Evolutionary conservation across 2,329 filamentous ascomycete species (phyloP).

Genomic region (Alternaria postmessia): DNA sequence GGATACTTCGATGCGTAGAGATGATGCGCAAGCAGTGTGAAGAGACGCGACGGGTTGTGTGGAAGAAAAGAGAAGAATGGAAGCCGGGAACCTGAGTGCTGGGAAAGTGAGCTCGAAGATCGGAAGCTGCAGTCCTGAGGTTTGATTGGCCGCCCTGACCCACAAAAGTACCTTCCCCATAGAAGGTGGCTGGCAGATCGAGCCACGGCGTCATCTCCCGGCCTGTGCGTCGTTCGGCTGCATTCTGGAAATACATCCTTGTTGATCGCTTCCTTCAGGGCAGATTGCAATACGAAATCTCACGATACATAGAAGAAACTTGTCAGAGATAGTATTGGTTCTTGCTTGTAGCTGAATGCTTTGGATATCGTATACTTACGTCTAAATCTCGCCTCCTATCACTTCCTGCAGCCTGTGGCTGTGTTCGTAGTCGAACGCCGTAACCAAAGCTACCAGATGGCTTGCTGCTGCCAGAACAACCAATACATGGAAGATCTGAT

Average conservation of each 20-base stretch:
- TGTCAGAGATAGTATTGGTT: not conserved
- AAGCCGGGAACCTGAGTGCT: constrained; percentile 25
- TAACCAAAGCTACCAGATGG: constrained; percentile 81
- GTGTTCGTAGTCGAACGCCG: constrained; percentile 88
- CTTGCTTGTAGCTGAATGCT: not conserved
- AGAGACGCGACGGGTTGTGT: constrained; percentile 28
- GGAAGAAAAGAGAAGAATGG: constrained; percentile 30
- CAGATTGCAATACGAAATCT: not conserved
- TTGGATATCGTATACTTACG: not conserved
- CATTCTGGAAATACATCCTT: constrained; percentile 12
- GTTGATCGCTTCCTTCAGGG: constrained; percentile 1
- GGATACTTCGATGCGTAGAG: constrained; percentile 23
- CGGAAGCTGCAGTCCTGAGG: constrained; percentile 38
- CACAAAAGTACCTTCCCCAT: constrained; percentile 1
- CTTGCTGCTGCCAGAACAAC: constrained; percentile 82
- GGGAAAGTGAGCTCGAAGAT: constrained; percentile 38
- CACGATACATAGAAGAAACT: not conserved
- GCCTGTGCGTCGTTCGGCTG: constrained; percentile 16
- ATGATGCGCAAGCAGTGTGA: constrained; percentile 35
- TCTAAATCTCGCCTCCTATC: not conserved
- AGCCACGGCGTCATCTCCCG: constrained; percentile 38
- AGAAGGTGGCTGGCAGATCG: constrained; percentile 30
- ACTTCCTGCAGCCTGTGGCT: constrained; percentile 43
- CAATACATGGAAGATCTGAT: constrained; percentile 94
- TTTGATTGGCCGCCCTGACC: constrained; percentile 34